Evolutionary conservation across 345 rosid genomes (phyloP).

Genomic region (Gossypium rotundifolium): DNA sequence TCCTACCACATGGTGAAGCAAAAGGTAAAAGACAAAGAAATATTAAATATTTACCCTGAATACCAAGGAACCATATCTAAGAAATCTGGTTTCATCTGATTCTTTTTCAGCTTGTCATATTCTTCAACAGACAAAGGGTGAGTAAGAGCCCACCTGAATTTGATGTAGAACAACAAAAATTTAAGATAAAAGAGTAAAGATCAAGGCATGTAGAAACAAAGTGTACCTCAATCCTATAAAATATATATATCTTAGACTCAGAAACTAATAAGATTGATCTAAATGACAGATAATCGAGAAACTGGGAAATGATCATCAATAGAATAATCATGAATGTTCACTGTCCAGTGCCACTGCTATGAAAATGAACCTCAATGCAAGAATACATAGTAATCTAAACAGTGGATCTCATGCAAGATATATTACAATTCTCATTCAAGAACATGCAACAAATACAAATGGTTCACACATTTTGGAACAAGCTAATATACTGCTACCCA

Average conservation of each 20-base stretch:
- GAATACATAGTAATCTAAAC: not conserved
- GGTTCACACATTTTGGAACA: not conserved
- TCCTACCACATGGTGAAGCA: not conserved
- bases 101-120: slow-evolving; percentile 65
- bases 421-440: not conserved
- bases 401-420: slow-evolving; percentile 1
- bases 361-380: not conserved
- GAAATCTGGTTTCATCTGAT: slow-evolving; percentile 90
- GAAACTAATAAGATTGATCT: not conserved
- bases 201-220: not conserved
- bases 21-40: not conserved
- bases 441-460: slow-evolving; percentile 4
- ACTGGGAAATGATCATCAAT: not conserved
- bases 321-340: not conserved
- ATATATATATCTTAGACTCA: not conserved
- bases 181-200: not conserved
- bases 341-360: not conserved
- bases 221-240: slow-evolving; percentile 4
- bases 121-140: slow-evolving; percentile 83
- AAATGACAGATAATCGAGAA: not conserved
- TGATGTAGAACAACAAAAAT: slow-evolving; percentile 8
- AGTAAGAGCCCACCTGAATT: slow-evolving; percentile 91
- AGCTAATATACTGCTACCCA: slow-evolving; percentile 31
- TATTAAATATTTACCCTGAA: slow-evolving; percentile 64
- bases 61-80: slow-evolving; percentile 99